Conservation (phyloP, 2,329 filamentous ascomycete genomes). For the Hirsutella minnesotensis region DNA sequence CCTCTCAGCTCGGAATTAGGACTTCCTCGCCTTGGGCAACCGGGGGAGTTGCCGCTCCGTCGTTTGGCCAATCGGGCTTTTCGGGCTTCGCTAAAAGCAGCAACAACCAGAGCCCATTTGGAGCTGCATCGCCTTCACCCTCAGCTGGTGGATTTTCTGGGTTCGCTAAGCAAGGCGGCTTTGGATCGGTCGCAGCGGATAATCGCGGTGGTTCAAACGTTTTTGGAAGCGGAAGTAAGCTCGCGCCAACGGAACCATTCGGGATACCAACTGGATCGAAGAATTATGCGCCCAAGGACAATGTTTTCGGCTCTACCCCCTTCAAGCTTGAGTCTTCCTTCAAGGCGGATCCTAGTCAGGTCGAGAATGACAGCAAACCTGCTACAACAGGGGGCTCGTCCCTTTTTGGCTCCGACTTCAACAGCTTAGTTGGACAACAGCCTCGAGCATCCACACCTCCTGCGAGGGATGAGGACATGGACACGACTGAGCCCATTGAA, state of each 20-base stretch:
- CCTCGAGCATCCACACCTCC: slow-evolving; percentile 20
- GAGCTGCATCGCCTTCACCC: slow-evolving; percentile 16
- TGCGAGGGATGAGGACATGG: slow-evolving; percentile 43
- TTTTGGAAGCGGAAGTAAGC: slow-evolving; percentile 26
- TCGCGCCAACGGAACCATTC: slow-evolving; percentile 22
- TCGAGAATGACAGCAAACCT: slow-evolving; percentile 44
- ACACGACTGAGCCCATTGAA: slow-evolving; percentile 20
- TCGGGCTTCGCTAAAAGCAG: slow-evolving; percentile 25
- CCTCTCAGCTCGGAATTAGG: slow-evolving; percentile 33
- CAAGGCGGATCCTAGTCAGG: slow-evolving; percentile 48
- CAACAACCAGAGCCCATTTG: slow-evolving; percentile 23
- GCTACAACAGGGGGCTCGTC: slow-evolving; percentile 27
- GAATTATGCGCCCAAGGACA: slow-evolving; percentile 15
- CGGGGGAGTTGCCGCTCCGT: slow-evolving; percentile 19
- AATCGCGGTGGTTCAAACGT: slow-evolving; percentile 20
- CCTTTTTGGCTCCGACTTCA: slow-evolving; percentile 51
- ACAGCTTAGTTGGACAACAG: slow-evolving; percentile 31
- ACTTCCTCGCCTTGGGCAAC: slow-evolving; percentile 45
- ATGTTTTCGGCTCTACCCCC: slow-evolving; percentile 35
- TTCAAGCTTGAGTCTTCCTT: slow-evolving; percentile 62
- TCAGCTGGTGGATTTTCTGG: slow-evolving; percentile 37
- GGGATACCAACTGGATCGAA: slow-evolving; percentile 5
- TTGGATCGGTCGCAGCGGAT: slow-evolving; percentile 33
- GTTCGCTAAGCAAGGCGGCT: slow-evolving; percentile 44
- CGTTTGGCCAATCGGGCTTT: slow-evolving; percentile 45